phyloP scores from a whole-genome alignment of 176 grass and related monocot species.

The bread wheat (Triticum aestivum) region DNA sequence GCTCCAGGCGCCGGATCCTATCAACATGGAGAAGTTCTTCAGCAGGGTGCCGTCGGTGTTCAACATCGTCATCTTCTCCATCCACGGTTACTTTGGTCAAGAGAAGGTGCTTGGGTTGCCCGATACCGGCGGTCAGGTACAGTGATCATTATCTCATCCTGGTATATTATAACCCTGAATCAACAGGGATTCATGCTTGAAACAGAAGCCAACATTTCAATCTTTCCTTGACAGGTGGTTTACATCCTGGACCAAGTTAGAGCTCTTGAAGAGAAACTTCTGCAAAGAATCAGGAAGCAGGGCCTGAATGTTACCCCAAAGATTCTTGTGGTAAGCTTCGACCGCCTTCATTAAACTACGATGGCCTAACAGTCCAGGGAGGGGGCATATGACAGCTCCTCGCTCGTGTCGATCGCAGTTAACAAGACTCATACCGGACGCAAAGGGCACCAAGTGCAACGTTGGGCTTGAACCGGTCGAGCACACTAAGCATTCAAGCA shows the following conservation, averaged over 20 bases:
- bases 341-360: neutral
- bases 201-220: neutral
- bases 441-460: conserved; percentile 90
- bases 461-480: conserved; percentile 80
- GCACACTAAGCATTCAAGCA: conserved; percentile 65
- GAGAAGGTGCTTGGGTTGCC: conserved; percentile 96
- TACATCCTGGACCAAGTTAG: conserved; percentile 98
- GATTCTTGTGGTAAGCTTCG: conserved; percentile 88
- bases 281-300: conserved; percentile 80
- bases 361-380: neutral
- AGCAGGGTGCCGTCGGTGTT: conserved; percentile 74
- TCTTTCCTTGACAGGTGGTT: conserved; percentile 54
- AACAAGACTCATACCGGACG: conserved; percentile 93
- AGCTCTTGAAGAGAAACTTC: conserved; percentile 82
- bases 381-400: neutral
- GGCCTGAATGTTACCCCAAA: conserved; percentile 70
- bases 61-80: conserved; percentile 83
- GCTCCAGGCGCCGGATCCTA: conserved; percentile 89
- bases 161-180: neutral
- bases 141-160: neutral
- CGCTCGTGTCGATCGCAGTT: too few relatives aligned
- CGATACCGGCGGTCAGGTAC: conserved; percentile 92
- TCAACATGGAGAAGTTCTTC: conserved; percentile 91
- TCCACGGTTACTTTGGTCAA: conserved; percentile 97
- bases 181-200: neutral